These are phyloP conservation scores for Aspergillus carlsbadensis DNA, from an alignment of 495 filamentous ascomycete species.

Conservation along the genomic window DNA sequence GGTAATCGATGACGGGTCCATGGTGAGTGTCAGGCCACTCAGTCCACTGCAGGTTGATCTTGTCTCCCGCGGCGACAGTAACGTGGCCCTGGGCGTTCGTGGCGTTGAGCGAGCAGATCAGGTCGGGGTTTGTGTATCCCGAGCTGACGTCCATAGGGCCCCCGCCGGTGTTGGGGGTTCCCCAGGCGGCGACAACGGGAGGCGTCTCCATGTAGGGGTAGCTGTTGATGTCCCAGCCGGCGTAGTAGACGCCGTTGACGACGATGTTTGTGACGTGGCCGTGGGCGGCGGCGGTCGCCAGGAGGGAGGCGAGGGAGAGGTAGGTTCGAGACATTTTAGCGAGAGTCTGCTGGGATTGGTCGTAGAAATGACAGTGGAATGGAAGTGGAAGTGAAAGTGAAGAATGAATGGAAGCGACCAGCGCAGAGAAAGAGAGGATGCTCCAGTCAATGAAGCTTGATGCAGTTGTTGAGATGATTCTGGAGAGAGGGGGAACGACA, in stretches of 20 bases:
- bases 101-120: slow-evolving; percentile 60
- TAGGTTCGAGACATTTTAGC: background rate
- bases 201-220: slow-evolving; percentile 26
- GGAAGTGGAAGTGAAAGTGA: too few relatives aligned
- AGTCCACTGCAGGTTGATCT: slow-evolving; percentile 55
- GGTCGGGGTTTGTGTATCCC: slow-evolving; percentile 47
- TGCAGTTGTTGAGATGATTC: background rate
- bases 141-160: slow-evolving; percentile 45
- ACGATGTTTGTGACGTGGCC: slow-evolving; percentile 53
- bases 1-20: slow-evolving; percentile 66
- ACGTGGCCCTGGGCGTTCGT: slow-evolving; percentile 46
- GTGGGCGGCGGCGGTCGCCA: slow-evolving; percentile 43
- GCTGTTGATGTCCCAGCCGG: slow-evolving; percentile 23
- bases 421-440: slow-evolving; percentile 1
- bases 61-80: slow-evolving; percentile 47
- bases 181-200: slow-evolving; percentile 47
- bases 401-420: background rate
- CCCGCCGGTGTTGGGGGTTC: slow-evolving; percentile 48
- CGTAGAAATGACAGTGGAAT: background rate
- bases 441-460: background rate
- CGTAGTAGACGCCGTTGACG: slow-evolving; percentile 46
- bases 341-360: background rate
- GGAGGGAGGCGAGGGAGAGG: slow-evolving; percentile 5
- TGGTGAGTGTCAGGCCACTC: slow-evolving; percentile 60
- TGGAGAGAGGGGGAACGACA: background rate